phyloP scores from a whole-genome alignment of 2,329 filamentous ascomycete species.

The Aureobasidium sp. region DNA sequence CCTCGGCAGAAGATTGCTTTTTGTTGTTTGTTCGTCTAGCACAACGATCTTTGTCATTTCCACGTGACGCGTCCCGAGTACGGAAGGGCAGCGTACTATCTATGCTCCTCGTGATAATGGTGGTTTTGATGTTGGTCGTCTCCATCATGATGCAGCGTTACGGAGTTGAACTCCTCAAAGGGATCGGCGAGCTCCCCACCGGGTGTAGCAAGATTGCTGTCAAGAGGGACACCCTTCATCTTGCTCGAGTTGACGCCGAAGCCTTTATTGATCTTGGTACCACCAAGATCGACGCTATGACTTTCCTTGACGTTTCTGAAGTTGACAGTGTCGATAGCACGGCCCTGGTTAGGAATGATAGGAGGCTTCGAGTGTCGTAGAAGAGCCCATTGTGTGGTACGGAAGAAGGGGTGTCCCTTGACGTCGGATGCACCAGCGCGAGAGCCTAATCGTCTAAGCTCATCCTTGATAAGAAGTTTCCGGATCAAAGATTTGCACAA shows the following conservation, averaged over 20 bases:
- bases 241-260: slow-evolving; percentile 28
- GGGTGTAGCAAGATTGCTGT: slow-evolving; percentile 78
- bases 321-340: slow-evolving; percentile 88
- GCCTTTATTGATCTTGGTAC: slow-evolving; percentile 39
- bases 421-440: slow-evolving; percentile 94
- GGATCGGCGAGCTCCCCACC: slow-evolving; percentile 77
- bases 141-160: slow-evolving; percentile 92
- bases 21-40: neutral
- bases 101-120: slow-evolving; percentile 7
- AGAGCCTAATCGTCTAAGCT: slow-evolving; percentile 85
- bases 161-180: slow-evolving; percentile 97
- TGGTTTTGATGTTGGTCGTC: slow-evolving; percentile 45
- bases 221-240: slow-evolving; percentile 74
- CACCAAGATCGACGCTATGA: slow-evolving; percentile 80
- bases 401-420: slow-evolving; percentile 93
- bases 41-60: neutral
- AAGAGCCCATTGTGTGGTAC: slow-evolving; percentile 90
- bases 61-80: neutral
- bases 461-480: slow-evolving; percentile 96
- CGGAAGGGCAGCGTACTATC: slow-evolving; percentile 10
- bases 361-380: slow-evolving; percentile 97
- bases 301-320: slow-evolving; percentile 98
- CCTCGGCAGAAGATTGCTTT: slow-evolving; percentile 3
- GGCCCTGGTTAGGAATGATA: slow-evolving; percentile 86
- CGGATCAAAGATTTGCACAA: slow-evolving; percentile 94